Evolutionary conservation across 2,329 filamentous ascomycete species (phyloP).

Genomic region (Triangularia setosa): DNA sequence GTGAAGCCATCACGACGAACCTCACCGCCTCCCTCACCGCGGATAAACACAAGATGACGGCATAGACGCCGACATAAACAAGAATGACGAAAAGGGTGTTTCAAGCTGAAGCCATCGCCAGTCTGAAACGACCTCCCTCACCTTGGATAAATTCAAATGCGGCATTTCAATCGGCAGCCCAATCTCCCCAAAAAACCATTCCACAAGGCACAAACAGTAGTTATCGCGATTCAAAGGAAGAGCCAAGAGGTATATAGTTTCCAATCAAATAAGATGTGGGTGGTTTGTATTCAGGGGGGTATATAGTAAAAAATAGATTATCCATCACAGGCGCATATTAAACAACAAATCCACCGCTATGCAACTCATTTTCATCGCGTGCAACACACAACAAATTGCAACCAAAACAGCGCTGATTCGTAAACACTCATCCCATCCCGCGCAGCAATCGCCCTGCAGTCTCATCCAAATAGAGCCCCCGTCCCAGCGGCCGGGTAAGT

Average conservation of each 20-base stretch:
- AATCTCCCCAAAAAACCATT: not conserved
- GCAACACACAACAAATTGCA: not conserved
- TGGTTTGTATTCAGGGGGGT: slow-evolving; percentile 9
- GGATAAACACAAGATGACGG: not conserved
- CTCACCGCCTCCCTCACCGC: not conserved
- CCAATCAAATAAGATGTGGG: not conserved
- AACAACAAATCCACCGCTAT: slow-evolving; percentile 7
- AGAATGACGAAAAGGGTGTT: not conserved
- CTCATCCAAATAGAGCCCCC: not conserved
- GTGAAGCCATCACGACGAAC: not conserved
- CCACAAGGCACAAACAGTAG: not conserved
- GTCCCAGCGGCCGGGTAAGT: slow-evolving; percentile 6
- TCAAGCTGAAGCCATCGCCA: slow-evolving; percentile 9
- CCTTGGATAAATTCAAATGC: slow-evolving; percentile 12
- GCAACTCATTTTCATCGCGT: slow-evolving; percentile 6
- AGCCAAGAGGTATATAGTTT: not conserved
- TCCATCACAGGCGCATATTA: slow-evolving; percentile 4
- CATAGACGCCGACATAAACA: not conserved
- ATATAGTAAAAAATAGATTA: slow-evolving; percentile 14
- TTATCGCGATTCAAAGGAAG: not conserved
- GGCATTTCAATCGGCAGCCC: not conserved
- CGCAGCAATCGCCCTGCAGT: not conserved
- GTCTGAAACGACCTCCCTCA: not conserved
- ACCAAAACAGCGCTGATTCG: not conserved
- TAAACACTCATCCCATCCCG: not conserved